Conservation (phyloP, 2,329 filamentous ascomycete species). For the Phaeosphaeriaceae sp. region DNA sequence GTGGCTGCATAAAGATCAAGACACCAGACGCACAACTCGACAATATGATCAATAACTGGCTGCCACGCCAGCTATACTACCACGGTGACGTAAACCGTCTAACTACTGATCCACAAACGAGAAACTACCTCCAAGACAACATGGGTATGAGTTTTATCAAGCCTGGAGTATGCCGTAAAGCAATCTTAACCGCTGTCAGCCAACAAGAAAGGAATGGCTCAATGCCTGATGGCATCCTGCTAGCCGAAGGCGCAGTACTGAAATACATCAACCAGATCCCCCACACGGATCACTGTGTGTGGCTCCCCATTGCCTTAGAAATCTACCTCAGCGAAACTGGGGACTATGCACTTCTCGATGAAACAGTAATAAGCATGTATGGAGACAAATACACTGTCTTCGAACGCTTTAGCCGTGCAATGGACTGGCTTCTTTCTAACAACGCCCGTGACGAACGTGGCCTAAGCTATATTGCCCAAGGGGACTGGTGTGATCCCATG, state of each 20-base stretch:
- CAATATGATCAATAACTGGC: constrained; percentile 66
- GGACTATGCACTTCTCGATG: constrained; percentile 59
- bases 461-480: constrained; percentile 64
- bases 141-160: constrained; percentile 67
- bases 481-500: constrained; percentile 67
- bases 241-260: constrained; percentile 61
- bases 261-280: constrained; percentile 69
- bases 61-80: constrained; percentile 64
- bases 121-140: constrained; percentile 66
- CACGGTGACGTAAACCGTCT: constrained; percentile 66
- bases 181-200: constrained; percentile 58
- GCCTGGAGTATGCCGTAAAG: constrained; percentile 56
- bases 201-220: constrained; percentile 63
- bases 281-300: constrained; percentile 66
- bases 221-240: constrained; percentile 64
- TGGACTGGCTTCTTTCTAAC: constrained; percentile 61
- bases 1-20: constrained; percentile 59
- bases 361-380: constrained; percentile 51
- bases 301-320: constrained; percentile 62
- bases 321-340: constrained; percentile 63
- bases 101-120: constrained; percentile 65
- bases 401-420: constrained; percentile 62
- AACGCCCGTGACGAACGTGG: constrained; percentile 59
- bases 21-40: constrained; percentile 63
- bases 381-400: constrained; percentile 59